Evolutionary conservation across 305 asterid genomes (phyloP).

Genomic region (Salvia sclarea): DNA sequence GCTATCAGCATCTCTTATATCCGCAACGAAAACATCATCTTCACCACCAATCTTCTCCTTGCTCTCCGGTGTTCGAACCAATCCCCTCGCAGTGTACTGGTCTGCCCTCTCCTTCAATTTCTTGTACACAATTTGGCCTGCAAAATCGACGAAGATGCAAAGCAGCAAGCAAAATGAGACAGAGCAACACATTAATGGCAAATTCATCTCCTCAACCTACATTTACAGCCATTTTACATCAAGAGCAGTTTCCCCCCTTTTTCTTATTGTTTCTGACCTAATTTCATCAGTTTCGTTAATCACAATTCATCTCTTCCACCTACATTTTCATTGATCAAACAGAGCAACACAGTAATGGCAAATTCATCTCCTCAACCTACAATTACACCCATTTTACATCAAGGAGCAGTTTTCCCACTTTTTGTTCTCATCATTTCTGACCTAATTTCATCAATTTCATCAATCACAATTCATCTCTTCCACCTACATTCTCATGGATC

Average conservation of each 20-base stretch:
- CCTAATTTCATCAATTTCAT: neutral
- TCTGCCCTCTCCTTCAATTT: constrained; percentile 80
- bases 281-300: neutral
- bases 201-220: too few species aligned
- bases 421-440: too few species aligned
- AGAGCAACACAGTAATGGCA: too few species aligned
- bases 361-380: too few species aligned
- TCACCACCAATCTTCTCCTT: constrained; percentile 77
- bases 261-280: too few species aligned
- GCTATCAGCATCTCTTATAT: constrained; percentile 61
- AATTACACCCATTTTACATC: too few species aligned
- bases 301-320: constrained; percentile 7
- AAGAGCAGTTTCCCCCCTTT: too few species aligned
- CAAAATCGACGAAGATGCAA: too few species aligned
- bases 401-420: too few species aligned
- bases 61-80: constrained; percentile 87
- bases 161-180: neutral
- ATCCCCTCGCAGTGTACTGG: constrained; percentile 59
- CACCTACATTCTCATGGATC: constrained; percentile 4
- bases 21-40: constrained; percentile 76
- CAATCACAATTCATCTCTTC: neutral
- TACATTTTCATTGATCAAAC: neutral
- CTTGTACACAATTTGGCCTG: constrained; percentile 93
- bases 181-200: too few species aligned
- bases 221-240: too few species aligned